Evolutionary conservation across 768 basidiomycete species (phyloP).

Genomic region (Asterophora parasitica): DNA sequence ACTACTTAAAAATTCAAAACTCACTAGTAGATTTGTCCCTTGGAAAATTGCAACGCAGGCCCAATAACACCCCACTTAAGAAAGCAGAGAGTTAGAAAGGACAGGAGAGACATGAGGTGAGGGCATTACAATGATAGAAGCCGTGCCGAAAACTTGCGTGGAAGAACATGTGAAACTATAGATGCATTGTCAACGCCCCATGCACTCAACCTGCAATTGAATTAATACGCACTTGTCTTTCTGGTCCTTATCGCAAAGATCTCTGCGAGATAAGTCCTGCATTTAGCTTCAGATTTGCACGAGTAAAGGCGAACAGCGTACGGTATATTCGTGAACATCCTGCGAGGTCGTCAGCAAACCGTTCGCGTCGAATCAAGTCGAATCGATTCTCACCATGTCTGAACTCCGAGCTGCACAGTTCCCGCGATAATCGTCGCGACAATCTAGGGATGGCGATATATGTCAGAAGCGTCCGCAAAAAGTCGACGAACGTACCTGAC

Average conservation of each 20-base stretch:
- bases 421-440: constrained; percentile 57
- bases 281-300: neutral
- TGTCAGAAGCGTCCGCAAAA: neutral
- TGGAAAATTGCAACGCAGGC: constrained; percentile 51
- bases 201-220: neutral
- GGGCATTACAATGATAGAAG: constrained; percentile 49
- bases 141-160: constrained; percentile 47
- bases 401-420: constrained; percentile 63
- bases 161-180: constrained; percentile 46
- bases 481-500: constrained; percentile 34
- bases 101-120: constrained; percentile 12
- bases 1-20: constrained; percentile 13
- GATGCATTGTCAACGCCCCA: neutral
- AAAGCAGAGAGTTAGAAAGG: constrained; percentile 7
- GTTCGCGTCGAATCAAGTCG: neutral
- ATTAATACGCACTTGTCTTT: constrained; percentile 31
- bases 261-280: constrained; percentile 23
- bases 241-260: constrained; percentile 43
- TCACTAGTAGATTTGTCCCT: constrained; percentile 56
- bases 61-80: constrained; percentile 64
- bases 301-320: constrained; percentile 22
- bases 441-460: constrained; percentile 25
- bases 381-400: constrained; percentile 43
- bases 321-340: constrained; percentile 62
- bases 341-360: constrained; percentile 12